Evolutionary conservation across 768 basidiomycete genomes (phyloP).

Genomic region (Steccherinum ochraceum): DNA sequence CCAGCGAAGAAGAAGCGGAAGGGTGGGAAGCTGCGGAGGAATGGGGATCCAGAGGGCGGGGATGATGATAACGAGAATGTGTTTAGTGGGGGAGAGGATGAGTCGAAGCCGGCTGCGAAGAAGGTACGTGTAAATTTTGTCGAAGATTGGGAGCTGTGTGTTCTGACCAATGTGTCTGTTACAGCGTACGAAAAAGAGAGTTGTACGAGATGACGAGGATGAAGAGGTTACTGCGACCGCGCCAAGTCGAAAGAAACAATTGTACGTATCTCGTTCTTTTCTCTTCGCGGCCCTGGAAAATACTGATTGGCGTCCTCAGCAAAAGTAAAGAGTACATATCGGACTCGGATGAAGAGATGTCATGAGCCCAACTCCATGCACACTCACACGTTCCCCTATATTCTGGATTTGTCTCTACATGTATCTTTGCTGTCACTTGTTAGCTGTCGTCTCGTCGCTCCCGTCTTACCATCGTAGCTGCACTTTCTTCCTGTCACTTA

Average conservation of each 20-base stretch:
- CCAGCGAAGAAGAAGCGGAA: constrained; percentile 58
- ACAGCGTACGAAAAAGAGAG: constrained; percentile 61
- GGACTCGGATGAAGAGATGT: constrained; percentile 84
- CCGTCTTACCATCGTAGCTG: no score
- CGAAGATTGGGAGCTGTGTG: no score
- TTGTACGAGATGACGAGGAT: constrained; percentile 76
- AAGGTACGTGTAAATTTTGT: constrained; percentile 42
- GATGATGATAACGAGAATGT: constrained; percentile 62
- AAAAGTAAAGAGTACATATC: constrained; percentile 87
- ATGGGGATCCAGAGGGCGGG: constrained; percentile 34
- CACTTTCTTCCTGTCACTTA: no score
- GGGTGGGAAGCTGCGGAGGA: constrained; percentile 64
- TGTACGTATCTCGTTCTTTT: constrained; percentile 41
- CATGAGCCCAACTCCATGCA: no score
- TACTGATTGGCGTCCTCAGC: constrained; percentile 31
- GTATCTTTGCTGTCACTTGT: no score
- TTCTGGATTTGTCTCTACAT: no score
- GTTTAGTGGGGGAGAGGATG: constrained; percentile 69
- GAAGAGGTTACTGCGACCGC: constrained; percentile 39
- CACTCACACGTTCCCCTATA: no score
- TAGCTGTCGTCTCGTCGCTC: no score
- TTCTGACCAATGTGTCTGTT: no score
- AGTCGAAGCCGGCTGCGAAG: constrained; percentile 52
- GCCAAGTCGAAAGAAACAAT: constrained; percentile 75
- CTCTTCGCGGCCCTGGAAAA: not conserved